Conservation (phyloP, 2,329 filamentous ascomycete species). For the Phoma sp. region DNA sequence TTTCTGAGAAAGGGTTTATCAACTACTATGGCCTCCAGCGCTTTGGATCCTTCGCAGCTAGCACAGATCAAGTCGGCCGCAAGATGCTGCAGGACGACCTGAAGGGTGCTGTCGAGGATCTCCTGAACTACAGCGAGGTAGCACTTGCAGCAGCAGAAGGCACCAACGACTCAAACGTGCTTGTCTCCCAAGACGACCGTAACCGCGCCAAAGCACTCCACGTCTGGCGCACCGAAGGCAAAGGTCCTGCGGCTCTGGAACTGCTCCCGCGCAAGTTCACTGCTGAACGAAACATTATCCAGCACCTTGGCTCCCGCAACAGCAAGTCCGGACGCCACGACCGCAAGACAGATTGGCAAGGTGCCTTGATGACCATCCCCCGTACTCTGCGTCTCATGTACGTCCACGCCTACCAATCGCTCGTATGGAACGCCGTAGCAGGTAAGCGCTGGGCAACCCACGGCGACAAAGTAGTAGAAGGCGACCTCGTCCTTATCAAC, state of each 20-base stretch:
- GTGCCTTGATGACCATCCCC: constrained; percentile 80
- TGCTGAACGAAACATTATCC: constrained; percentile 79
- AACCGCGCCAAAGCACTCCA: constrained; percentile 79
- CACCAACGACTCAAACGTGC: constrained; percentile 46
- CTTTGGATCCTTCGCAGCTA: constrained; percentile 86
- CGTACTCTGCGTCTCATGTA: constrained; percentile 91
- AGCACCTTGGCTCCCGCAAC: constrained; percentile 67
- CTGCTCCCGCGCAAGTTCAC: constrained; percentile 80
- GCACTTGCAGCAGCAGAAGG: constrained; percentile 63
- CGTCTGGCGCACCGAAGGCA: constrained; percentile 69
- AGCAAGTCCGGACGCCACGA: constrained; percentile 53
- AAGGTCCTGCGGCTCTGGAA: constrained; percentile 66
- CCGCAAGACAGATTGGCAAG: constrained; percentile 73
- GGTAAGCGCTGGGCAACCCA: constrained; percentile 80
- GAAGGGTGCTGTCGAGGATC: constrained; percentile 76
- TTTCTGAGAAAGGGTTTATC: constrained; percentile 81
- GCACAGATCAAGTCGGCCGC: constrained; percentile 84
- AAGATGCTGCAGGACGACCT: constrained; percentile 84
- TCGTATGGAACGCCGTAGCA: constrained; percentile 89
- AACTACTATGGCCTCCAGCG: constrained; percentile 99
- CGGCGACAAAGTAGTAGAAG: constrained; percentile 76
- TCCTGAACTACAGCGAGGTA: constrained; percentile 74
- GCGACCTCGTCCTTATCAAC: constrained; percentile 78
- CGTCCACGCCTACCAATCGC: constrained; percentile 93
- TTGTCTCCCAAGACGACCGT: constrained; percentile 76